These are phyloP conservation scores for Fusarium penzigii DNA, from an alignment of 2,329 filamentous ascomycete genomes.

Conservation along the genomic window DNA sequence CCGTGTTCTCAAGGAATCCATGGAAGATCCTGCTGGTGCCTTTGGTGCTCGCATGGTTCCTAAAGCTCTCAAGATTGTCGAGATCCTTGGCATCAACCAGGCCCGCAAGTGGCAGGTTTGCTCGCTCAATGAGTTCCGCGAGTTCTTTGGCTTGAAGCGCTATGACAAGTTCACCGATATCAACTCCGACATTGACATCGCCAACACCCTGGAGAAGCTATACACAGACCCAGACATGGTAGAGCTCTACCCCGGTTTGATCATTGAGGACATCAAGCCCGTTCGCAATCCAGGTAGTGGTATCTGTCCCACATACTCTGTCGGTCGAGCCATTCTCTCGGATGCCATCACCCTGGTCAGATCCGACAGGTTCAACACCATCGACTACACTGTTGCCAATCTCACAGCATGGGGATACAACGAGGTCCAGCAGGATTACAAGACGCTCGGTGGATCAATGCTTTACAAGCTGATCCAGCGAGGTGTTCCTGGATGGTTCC, in stretches of 20 bases:
- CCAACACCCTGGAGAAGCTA: conserved; percentile 55
- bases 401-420: conserved; percentile 48
- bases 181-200: conserved; percentile 57
- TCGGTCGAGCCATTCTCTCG: conserved; percentile 57
- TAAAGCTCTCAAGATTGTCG: conserved; percentile 58
- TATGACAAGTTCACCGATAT: conserved; percentile 61
- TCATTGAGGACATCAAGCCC: conserved; percentile 59
- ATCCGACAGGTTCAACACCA: conserved; percentile 60
- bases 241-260: conserved; percentile 69
- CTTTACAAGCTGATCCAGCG: conserved; percentile 49
- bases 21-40: conserved; percentile 60
- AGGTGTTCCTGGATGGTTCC: conserved; percentile 46
- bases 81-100: conserved; percentile 63
- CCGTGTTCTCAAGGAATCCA: conserved; percentile 54
- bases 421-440: conserved; percentile 29
- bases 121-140: conserved; percentile 65
- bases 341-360: conserved; percentile 62
- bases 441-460: conserved; percentile 44
- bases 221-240: conserved; percentile 67
- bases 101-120: conserved; percentile 62
- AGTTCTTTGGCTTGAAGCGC: conserved; percentile 60
- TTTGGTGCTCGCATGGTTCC: conserved; percentile 63
- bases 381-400: conserved; percentile 44
- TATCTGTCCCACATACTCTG: conserved; percentile 46
- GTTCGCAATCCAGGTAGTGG: conserved; percentile 48